Evolutionary conservation across 371 early-diverging fungal species (phyloP), one percentile per base, ranked within the genome.

Genomic region (Zychaea mexicana): DNA sequence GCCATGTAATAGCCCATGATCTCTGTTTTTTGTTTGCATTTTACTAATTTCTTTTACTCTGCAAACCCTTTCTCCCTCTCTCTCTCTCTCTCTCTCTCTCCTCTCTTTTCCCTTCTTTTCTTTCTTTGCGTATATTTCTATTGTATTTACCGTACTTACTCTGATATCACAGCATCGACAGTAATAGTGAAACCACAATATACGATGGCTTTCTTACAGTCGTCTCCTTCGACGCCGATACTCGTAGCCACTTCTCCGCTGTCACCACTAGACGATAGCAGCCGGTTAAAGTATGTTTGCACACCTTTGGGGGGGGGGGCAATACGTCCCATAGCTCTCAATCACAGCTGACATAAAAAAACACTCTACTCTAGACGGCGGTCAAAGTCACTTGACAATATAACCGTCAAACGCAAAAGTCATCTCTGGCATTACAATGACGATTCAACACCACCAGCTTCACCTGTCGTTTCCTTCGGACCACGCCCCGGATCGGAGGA

Each of bases 381-480:
- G 39, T 79, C 80, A 7, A 79, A 73, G 58, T 79, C 80, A 9
- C 56, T 74, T 30, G 77, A 69, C 58, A 73, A 76, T 57, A 66
- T 79, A 10, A 47, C 61, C 4, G 45, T 46, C 22, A 67, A 60
- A 60, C 33, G 56, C 19, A 54, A 19, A 47, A 52, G 63, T 13
- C 28, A 57, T 55, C 46, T 28, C 36, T 49, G 53, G 24, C 61
- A 67, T 31, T 45, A 61, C n/a, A 52, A 64, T 13, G 31, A 61
- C 26, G 57, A 68, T 22, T 46, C 54, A 33, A 47, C 60, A 31
- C 28, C 57, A 49, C 63, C 69, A 15, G 59, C 68, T 13, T 64
- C 73, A 28, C 74, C 72, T 10, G 33, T 69, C 13, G 61, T 67
- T 9, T 68, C 60, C 15, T 68, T 70, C 31, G 61, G 58, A 19